Percentiles rank a stretch among this genome's conserved stretches.
phyloP scores from a whole-genome alignment of 1,284 basidiomycete genomes.

The Trametes sp. region DNA sequence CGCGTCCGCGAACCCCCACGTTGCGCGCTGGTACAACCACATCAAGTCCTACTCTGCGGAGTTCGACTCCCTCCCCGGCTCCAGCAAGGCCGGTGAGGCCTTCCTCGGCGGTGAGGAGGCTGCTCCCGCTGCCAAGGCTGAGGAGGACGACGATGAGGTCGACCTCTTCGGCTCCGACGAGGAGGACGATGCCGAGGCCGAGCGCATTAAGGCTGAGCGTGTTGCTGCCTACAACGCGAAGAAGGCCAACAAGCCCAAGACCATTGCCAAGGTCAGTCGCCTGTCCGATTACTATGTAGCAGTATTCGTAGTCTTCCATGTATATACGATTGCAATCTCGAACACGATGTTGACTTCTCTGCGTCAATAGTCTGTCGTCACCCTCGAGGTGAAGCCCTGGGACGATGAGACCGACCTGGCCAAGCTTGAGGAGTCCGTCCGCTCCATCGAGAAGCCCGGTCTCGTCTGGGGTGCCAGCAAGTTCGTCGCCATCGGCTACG shows the following conservation, averaged over 20 bases:
- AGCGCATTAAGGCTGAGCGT: conserved; percentile 94
- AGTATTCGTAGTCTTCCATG: conserved; percentile 21
- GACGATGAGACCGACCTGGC: conserved; percentile 99
- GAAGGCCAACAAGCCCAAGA: conserved; percentile 93
- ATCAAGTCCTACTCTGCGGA: conserved; percentile 89
- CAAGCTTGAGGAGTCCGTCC: conserved; percentile 84
- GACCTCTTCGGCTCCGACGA: conserved; percentile 95
- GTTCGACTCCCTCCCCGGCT: conserved; percentile 82
- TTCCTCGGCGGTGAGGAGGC: conserved; percentile 64
- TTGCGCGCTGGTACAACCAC: conserved; percentile 94
- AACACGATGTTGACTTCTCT: conserved; percentile 33
- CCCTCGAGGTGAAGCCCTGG: conserved; percentile 98
- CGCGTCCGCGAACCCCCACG: conserved; percentile 77
- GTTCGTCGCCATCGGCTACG: conserved; percentile 94
- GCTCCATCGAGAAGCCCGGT: conserved; percentile 90
- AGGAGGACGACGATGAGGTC: conserved; percentile 93
- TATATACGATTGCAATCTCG: conserved; percentile 13
- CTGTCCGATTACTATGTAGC: conserved; percentile 4
- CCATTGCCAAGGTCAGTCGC: conserved; percentile 82
- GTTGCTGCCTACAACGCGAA: conserved; percentile 93
- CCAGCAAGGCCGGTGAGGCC: conserved; percentile 83
- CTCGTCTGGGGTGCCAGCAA: conserved; percentile 95
- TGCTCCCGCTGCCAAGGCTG: conserved; percentile 63
- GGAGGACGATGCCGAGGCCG: conserved; percentile 92
- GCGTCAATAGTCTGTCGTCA: conserved; percentile 82